phyloP scores from a whole-genome alignment of 768 basidiomycete species.

The Kwoniella dendrophila region DNA sequence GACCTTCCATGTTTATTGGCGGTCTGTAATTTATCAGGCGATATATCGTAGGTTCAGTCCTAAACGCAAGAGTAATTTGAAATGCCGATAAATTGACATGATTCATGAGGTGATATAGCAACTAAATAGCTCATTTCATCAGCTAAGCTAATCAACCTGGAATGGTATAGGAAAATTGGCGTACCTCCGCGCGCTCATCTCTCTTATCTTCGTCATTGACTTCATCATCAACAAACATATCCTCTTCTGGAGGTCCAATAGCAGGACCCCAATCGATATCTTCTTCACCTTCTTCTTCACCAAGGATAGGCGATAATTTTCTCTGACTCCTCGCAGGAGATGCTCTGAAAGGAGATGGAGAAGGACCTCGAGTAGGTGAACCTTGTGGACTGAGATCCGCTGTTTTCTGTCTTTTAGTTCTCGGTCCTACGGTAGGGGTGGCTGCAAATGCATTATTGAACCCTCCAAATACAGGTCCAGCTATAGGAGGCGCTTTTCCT shows the following conservation, averaged over 20 bases:
- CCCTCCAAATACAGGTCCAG: constrained; percentile 29
- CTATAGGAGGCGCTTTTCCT: constrained; percentile 22
- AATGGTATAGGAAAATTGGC: neutral
- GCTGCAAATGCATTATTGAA: constrained; percentile 43
- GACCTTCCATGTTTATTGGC: neutral
- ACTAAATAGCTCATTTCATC: constrained; percentile 6
- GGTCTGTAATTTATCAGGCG: constrained; percentile 30
- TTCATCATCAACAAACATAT: constrained; percentile 1
- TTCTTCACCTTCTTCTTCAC: constrained; percentile 11
- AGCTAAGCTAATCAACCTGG: neutral
- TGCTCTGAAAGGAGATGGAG: constrained; percentile 11
- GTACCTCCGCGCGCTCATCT: constrained; percentile 31
- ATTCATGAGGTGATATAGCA: constrained; percentile 43
- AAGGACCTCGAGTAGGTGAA: constrained; percentile 8
- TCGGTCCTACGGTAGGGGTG: constrained; percentile 13
- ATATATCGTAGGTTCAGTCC: constrained; percentile 31
- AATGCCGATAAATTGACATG: constrained; percentile 26
- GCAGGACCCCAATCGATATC: constrained; percentile 15
- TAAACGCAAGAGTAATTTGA: constrained; percentile 15
- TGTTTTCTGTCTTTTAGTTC: constrained; percentile 36
- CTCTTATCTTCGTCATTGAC: constrained; percentile 6
- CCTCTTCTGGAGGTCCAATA: constrained; percentile 4
- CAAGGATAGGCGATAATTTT: constrained; percentile 7
- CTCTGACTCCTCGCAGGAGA: constrained; percentile 5
- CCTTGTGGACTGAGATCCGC: constrained; percentile 22